Percentiles rank a stretch among this genome's conserved stretches.
These are phyloP conservation scores for Gossypium herbaceum DNA, from an alignment of 345 rosid genomes.

Conservation along the genomic window DNA sequence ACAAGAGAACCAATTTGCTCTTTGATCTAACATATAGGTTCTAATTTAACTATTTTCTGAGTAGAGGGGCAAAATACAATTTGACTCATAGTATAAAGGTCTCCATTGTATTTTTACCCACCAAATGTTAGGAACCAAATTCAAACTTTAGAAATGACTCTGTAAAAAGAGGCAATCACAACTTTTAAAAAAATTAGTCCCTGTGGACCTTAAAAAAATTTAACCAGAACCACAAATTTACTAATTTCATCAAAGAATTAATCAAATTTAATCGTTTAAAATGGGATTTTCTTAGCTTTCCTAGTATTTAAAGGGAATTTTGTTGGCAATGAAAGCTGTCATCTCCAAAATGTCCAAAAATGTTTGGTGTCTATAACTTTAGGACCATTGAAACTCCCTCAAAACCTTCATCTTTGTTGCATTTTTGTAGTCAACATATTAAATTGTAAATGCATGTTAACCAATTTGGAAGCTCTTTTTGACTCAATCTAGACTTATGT, in stretches of 20 bases:
- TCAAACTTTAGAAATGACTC: no score
- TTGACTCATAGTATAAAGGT: no score
- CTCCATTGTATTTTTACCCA: no score
- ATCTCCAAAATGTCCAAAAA: conserved; percentile 20
- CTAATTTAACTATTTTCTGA: no score
- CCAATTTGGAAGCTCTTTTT: conserved; percentile 41
- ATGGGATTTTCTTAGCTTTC: conserved; percentile 27
- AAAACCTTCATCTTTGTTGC: conserved; percentile 36
- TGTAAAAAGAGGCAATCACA: no score
- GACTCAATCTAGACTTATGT: conserved; percentile 59
- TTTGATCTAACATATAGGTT: no score
- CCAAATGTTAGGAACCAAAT: no score
- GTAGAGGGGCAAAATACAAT: no score
- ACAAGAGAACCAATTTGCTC: no score
- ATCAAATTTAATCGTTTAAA: background rate
- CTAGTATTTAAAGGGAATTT: conserved; percentile 24
- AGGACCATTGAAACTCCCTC: conserved; percentile 29
- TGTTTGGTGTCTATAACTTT: conserved; percentile 26
- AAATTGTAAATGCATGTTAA: conserved; percentile 11
- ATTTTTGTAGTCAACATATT: conserved; percentile 34
- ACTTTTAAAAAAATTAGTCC: no score
- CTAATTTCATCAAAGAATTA: background rate
- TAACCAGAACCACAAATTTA: background rate
- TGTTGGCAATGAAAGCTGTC: conserved; percentile 17
- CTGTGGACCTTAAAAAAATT: no score